Evolutionary conservation across 2,329 filamentous ascomycete genomes (phyloP).

Genomic region (Harringtonia lauricola): DNA sequence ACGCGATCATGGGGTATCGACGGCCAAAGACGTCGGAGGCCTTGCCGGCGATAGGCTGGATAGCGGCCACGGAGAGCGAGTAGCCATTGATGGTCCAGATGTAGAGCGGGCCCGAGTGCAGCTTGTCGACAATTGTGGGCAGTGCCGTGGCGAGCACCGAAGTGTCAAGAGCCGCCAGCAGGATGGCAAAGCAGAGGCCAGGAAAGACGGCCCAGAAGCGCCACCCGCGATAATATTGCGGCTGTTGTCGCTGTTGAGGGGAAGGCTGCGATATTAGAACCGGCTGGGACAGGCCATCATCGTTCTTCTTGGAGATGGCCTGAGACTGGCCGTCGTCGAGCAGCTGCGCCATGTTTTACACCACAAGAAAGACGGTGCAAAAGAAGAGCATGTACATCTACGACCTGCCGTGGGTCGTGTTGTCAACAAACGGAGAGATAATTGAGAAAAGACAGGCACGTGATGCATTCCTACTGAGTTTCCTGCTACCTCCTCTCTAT

Average conservation of each 20-base stretch:
- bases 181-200: slow-evolving; percentile 2
- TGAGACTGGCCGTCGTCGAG: background rate
- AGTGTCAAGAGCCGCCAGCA: background rate
- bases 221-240: background rate
- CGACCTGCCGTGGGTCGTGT: too few relatives aligned
- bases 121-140: slow-evolving; percentile 1
- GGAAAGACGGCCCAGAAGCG: slow-evolving; percentile 2
- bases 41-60: slow-evolving; percentile 40
- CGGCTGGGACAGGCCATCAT: background rate
- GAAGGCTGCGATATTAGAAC: background rate
- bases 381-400: background rate
- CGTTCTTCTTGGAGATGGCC: background rate
- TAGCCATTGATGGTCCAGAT: slow-evolving; percentile 2
- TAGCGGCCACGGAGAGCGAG: slow-evolving; percentile 14
- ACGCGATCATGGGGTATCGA: slow-evolving; percentile 1
- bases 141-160: background rate
- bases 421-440: too few relatives aligned
- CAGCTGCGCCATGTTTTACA: background rate
- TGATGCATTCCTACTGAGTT: too few relatives aligned
- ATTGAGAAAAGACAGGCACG: too few relatives aligned
- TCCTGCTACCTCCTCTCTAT: too few relatives aligned
- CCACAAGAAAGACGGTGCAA: background rate
- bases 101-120: slow-evolving; percentile 1
- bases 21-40: slow-evolving; percentile 14
- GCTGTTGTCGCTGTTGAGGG: background rate